Evolutionary conservation across 2,329 filamentous ascomycete species (phyloP).

Genomic region (Fusarium pilosicola): DNA sequence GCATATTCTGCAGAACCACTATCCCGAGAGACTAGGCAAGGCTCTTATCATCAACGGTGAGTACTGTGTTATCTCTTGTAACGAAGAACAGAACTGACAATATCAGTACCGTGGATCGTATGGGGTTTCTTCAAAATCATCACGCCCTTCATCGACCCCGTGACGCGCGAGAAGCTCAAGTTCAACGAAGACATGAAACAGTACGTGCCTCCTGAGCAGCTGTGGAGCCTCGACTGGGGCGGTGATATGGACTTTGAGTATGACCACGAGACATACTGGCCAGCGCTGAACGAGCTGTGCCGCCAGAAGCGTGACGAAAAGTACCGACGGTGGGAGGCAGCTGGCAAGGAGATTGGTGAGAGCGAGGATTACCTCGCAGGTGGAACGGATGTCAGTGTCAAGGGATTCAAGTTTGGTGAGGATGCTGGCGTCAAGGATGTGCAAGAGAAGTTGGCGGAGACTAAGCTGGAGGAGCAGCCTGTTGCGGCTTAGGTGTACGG

Average conservation of each 20-base stretch:
- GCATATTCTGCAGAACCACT: constrained; percentile 92
- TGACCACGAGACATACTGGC: constrained; percentile 90
- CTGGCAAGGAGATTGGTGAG: constrained; percentile 85
- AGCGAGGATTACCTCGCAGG: constrained; percentile 88
- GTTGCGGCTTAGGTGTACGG: constrained; percentile 22
- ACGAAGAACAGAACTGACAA: not conserved
- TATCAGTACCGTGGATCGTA: constrained; percentile 85
- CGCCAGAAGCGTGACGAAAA: constrained; percentile 71
- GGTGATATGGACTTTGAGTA: constrained; percentile 91
- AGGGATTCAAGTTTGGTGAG: constrained; percentile 46
- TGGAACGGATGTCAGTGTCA: constrained; percentile 50
- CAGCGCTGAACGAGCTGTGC: constrained; percentile 78
- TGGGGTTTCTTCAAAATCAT: constrained; percentile 96
- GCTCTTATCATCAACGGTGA: constrained; percentile 88
- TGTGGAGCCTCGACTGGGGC: constrained; percentile 78
- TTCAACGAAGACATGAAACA: constrained; percentile 92
- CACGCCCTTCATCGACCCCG: constrained; percentile 93
- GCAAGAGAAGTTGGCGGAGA: constrained; percentile 44
- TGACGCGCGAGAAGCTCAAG: constrained; percentile 94
- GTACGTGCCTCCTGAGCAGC: constrained; percentile 83
- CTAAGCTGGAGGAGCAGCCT: constrained; percentile 42
- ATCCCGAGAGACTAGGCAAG: constrained; percentile 89
- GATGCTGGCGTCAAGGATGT: constrained; percentile 36
- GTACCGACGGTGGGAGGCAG: constrained; percentile 78
- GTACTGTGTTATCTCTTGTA: not conserved